Base-by-base conservation (phyloP, 164 flowering plant species). In the Platanus orientalis region DNA sequence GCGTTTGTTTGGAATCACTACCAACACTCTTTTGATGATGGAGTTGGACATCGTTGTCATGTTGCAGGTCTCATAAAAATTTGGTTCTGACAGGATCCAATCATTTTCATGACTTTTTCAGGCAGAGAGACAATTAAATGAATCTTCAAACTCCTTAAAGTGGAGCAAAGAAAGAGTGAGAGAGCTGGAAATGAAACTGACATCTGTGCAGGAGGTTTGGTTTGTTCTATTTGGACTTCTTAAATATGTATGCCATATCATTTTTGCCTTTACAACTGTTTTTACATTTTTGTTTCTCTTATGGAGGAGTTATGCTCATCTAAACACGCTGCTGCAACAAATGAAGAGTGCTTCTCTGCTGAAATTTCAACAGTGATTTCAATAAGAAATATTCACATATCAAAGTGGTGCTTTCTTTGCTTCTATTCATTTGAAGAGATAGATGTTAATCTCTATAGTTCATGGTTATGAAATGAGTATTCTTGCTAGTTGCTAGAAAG, bases 301-400 rank as follows among this genome's bases (percentile, higher is more conserved):
- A 51, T 70, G 69, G 55, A 92, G 96, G 96, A 91, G 62, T 73
- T 91, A 24, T 76, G 83, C 68, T 80, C 84, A 21, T 62, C 80
- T 0, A 89, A 83, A 80, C 85, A 81, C 48, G 77, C 79, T 39
- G 85, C 92, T 54, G 79, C 88, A 54, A 77, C 74, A 28, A 78
- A 79, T 67, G 99, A 91, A 61, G 83, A 86, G 63, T 82, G 68
- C 44, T 76, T 76, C 57, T 60, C 83, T 61, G 82, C 89, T 59
- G 99, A 94, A 78, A 67, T 91, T 11, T 67, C 85, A 39, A 90
- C 93, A 7, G 96, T 92, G 78, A 82, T 88, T 77, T 60, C 16
- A 24, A 0, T 42, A 1, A 36, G 11, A 42, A 63, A 13, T 30
- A 30, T 67, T 58, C 30, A 47, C 65, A 44, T 32, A 21, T 19